A percentile compares a stretch with the other conserved stretches of the same genome.
phyloP scores from a whole-genome alignment of 176 grass and related monocot species.

The Bolboschoenus planiculmis region DNA sequence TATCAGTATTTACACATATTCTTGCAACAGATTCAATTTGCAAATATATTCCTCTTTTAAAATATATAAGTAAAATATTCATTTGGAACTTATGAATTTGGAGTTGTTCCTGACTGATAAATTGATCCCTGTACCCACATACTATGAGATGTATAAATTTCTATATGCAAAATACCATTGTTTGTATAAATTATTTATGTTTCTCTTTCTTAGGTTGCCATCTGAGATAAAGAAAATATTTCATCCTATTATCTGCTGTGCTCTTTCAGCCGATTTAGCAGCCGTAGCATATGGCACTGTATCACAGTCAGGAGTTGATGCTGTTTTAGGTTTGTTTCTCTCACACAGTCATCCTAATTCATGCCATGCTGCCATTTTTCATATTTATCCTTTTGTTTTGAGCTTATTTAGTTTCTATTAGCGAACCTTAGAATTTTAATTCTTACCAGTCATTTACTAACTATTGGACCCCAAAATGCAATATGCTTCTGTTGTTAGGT shows the following conservation, averaged over 20 bases:
- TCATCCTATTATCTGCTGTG: constrained; percentile 85
- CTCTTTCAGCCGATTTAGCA: constrained; percentile 66
- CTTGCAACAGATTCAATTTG: not conserved
- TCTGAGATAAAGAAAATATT: constrained; percentile 56
- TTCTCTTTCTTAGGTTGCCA: constrained; percentile 49
- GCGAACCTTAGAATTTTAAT: not conserved
- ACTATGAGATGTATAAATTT: constrained; percentile 5
- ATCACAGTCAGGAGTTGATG: constrained; percentile 47
- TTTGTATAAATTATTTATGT: not conserved
- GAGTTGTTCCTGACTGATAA: not conserved
- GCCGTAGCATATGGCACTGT: constrained; percentile 51
- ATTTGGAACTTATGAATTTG: not conserved
- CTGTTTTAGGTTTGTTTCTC: constrained; percentile 67
- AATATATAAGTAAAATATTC: not conserved
- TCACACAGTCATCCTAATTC: not conserved
- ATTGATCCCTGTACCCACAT: constrained; percentile 4
- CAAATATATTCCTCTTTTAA: not conserved
- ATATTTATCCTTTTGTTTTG: not conserved
- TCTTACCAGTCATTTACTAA: not conserved
- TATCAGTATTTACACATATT: not conserved
- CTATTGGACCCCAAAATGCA: not conserved
- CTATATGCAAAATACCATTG: not conserved
- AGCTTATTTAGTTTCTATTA: not conserved
- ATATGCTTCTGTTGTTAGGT: constrained; percentile 37
- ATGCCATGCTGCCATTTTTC: not conserved